Evolutionary conservation across 106 monocot genomes (phyloP).

Genomic region (Phalaenopsis equestris): DNA sequence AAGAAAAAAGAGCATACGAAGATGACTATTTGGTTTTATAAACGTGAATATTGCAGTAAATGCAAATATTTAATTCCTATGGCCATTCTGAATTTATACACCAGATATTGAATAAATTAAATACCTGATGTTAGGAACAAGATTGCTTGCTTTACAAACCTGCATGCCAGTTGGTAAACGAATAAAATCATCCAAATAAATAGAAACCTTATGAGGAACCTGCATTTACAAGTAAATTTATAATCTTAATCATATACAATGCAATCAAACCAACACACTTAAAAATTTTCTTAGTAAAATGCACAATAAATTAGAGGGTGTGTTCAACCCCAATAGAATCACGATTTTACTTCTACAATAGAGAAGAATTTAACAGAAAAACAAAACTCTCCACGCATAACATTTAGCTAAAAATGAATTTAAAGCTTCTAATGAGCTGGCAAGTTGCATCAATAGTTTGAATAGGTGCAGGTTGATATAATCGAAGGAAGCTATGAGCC

Average conservation of each 20-base stretch:
- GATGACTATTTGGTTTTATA: not conserved
- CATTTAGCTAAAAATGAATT: not conserved
- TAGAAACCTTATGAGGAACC: slow-evolving; percentile 70
- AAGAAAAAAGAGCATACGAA: not conserved
- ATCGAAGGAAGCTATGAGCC: not conserved
- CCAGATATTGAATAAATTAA: not conserved
- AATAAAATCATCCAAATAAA: slow-evolving; percentile 64
- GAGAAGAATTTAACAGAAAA: not conserved
- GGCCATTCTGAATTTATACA: not conserved
- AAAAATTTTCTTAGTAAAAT: not conserved
- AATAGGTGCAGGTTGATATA: not conserved
- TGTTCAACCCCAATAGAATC: not conserved
- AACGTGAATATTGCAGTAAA: not conserved
- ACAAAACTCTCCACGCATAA: not conserved
- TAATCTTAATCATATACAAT: not conserved
- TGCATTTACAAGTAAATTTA: slow-evolving; percentile 14
- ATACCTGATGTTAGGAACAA: not conserved
- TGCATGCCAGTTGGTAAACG: slow-evolving; percentile 77
- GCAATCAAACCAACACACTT: not conserved
- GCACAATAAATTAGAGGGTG: not conserved
- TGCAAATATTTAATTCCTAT: not conserved
- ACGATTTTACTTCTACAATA: not conserved
- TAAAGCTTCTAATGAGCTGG: not conserved
- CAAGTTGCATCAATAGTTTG: not conserved
- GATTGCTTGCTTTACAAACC: slow-evolving; percentile 31